Conservation (phyloP, 2,329 filamentous ascomycete species). For the Penicillium sp. region DNA sequence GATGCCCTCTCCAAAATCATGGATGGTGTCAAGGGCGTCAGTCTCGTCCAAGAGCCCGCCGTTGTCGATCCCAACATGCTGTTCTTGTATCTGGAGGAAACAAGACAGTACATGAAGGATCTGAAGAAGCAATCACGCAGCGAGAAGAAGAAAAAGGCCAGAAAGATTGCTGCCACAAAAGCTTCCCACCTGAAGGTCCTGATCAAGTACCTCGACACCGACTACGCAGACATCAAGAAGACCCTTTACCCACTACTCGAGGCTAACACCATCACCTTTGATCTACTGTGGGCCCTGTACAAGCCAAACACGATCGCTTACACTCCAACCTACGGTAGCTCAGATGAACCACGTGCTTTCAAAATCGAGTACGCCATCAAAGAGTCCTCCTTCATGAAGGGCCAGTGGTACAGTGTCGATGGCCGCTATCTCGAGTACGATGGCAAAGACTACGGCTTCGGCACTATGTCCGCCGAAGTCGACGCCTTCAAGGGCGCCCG, state of each 20-base stretch:
- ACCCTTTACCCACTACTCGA: constrained; percentile 77
- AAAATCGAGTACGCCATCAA: constrained; percentile 75
- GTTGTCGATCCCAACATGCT: constrained; percentile 69
- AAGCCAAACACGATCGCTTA: constrained; percentile 82
- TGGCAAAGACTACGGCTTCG: constrained; percentile 79
- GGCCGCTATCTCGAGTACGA: constrained; percentile 80
- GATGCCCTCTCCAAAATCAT: constrained; percentile 69
- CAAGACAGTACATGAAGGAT: constrained; percentile 62
- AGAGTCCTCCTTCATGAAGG: constrained; percentile 65
- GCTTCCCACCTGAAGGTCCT: constrained; percentile 63
- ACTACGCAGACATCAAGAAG: constrained; percentile 76
- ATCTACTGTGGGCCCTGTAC: constrained; percentile 83
- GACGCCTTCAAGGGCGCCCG: constrained; percentile 73
- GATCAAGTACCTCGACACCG: constrained; percentile 73
- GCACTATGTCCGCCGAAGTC: constrained; percentile 67
- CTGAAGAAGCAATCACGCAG: constrained; percentile 66
- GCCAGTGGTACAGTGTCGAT: constrained; percentile 73
- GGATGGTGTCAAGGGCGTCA: constrained; percentile 74
- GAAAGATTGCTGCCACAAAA: constrained; percentile 39
- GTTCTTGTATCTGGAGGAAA: constrained; percentile 74
- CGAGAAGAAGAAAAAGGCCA: constrained; percentile 44
- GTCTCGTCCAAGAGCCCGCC: constrained; percentile 75
- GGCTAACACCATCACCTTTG: constrained; percentile 81
- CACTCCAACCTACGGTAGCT: constrained; percentile 71
- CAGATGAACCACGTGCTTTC: constrained; percentile 76